These are phyloP conservation scores for Athelia sp. DNA, from an alignment of 1,284 basidiomycete species.

Conservation along the genomic window DNA sequence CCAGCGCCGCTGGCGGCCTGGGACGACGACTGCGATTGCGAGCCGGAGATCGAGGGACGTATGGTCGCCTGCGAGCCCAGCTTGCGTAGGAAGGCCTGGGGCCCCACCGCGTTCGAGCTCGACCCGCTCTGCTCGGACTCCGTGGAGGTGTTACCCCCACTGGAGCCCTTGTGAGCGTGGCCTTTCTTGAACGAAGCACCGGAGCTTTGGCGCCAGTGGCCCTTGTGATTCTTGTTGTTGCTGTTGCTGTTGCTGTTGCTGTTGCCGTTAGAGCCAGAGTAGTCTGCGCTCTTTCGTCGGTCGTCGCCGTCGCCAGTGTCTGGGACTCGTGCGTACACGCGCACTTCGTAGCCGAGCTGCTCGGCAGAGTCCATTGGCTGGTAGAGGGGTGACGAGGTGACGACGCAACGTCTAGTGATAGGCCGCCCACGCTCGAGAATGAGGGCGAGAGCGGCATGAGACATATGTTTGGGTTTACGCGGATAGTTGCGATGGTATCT, in stretches of 20 bases:
- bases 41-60: not conserved
- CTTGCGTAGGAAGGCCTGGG: constrained; percentile 19
- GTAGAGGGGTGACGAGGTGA: constrained; percentile 78
- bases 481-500: constrained; percentile 35
- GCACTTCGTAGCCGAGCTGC: constrained; percentile 75
- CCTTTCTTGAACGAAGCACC: constrained; percentile 9
- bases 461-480: constrained; percentile 41
- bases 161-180: constrained; percentile 7
- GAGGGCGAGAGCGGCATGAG: constrained; percentile 64
- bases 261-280: constrained; percentile 14
- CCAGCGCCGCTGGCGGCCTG: not conserved
- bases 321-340: constrained; percentile 74
- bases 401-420: constrained; percentile 65
- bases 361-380: constrained; percentile 76
- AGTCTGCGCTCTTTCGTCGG: constrained; percentile 26
- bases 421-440: constrained; percentile 71
- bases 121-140: constrained; percentile 26
- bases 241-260: constrained; percentile 6
- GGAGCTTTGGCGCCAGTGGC: constrained; percentile 16
- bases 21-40: not conserved
- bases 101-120: constrained; percentile 13
- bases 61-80: constrained; percentile 7
- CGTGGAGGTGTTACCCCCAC: constrained; percentile 20
- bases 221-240: constrained; percentile 9
- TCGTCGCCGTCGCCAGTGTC: constrained; percentile 63